A percentile compares a stretch with the other conserved stretches of the same genome.
Conservation (phyloP, 495 filamentous ascomycete genomes). For the Trichoderma erinaceum region DNA sequence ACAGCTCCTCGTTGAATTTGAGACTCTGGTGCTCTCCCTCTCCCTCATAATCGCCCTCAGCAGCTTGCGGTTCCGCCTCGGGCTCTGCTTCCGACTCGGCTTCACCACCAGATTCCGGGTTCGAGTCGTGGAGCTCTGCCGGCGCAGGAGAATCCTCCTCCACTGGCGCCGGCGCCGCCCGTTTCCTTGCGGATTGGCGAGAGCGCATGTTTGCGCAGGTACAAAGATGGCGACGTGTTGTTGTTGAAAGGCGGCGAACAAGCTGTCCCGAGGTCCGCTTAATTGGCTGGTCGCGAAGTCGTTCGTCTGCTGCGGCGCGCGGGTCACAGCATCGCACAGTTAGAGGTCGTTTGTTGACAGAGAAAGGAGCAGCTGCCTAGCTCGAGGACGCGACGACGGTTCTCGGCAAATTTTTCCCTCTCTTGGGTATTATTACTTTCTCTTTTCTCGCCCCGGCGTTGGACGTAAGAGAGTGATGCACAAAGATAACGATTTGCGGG, state of each 20-base stretch:
- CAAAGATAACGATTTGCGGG: background rate
- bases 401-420: background rate
- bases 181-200: constrained; percentile 4
- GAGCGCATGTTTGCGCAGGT: constrained; percentile 5
- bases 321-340: constrained; percentile 10
- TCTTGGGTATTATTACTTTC: background rate
- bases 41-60: constrained; percentile 11
- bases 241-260: constrained; percentile 7
- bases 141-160: background rate
- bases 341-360: background rate
- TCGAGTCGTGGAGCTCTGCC: background rate
- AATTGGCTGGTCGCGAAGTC: constrained; percentile 8
- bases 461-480: constrained; percentile 3
- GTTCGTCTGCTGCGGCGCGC: constrained; percentile 10
- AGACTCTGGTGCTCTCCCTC: constrained; percentile 33
- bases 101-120: background rate
- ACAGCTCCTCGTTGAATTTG: constrained; percentile 77
- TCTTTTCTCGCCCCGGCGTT: background rate
- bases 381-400: background rate
- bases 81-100: background rate
- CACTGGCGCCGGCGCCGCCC: constrained; percentile 3
- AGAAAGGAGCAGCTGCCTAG: background rate
- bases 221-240: background rate
- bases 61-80: constrained; percentile 27
- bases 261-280: background rate